Evolutionary conservation across 495 filamentous ascomycete species (phyloP), one percentile per base, ranked within the genome.

Genomic region (Talaromyces proteolyticus): DNA sequence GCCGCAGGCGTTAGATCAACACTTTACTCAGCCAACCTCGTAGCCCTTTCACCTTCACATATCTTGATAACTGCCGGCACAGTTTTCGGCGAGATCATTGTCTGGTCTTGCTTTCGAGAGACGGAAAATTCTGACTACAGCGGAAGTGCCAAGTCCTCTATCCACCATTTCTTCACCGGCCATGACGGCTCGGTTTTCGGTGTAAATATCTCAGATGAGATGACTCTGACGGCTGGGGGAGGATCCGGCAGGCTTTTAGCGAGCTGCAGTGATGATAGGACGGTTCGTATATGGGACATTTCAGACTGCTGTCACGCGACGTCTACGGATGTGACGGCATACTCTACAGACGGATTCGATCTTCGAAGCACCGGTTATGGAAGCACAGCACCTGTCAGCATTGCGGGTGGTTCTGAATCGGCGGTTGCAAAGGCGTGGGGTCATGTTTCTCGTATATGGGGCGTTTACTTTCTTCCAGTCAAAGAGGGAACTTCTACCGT

Each of bases 161-260:
- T 88, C 16, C 81, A 93, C 39, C 80, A 80, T 48, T 81, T 86
- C 21, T 88, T 97, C 53, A 80, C 80, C 4, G 94, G 91, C 0
- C 93, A 99, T 56, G 90, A 97, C 53, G 93, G 93, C 0, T 96
- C 93, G 0, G 82, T 97, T 5, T 97, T 96, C 55, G 91, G 87
- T 6, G 84, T 97, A 10, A 73, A 77, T 7, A 86, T 96, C 20
- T 96, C 89, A 0, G 73, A 78, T 0, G 62, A 71, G 29, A 69
- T 91, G 4, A 49, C 53, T 59, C 10, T 49, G 66, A 4, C 14
- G 22, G 61, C 59, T n/a, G 53, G 57, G 4, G 67, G 61, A 8
- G 53, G 57, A 7, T 60, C 63, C 17, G 65, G 67, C 17, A 74
- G 88, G 39, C 53, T 95, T 11, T 67, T 99, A 3, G 87, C 87